Conservation (phyloP, 1,284 basidiomycete species). For the Sporisorium scitamineum region DNA sequence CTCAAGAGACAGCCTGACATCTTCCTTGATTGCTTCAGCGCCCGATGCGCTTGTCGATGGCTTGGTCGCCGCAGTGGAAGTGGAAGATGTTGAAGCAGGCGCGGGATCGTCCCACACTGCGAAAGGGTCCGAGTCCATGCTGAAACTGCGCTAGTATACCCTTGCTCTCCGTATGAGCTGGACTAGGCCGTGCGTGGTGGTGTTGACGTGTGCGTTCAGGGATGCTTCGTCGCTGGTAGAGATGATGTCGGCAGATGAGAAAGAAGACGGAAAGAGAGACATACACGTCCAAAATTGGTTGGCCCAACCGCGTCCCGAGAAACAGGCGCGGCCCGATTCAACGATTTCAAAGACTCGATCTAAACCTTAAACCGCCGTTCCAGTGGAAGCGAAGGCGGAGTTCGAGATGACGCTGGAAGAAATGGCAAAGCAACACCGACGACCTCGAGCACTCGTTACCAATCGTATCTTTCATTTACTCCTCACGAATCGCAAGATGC, state of each 20-base stretch:
- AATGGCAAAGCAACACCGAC: neutral
- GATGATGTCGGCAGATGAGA: neutral
- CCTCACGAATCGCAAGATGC: conserved; percentile 1
- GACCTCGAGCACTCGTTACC: no score
- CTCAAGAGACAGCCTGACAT: conserved; percentile 23
- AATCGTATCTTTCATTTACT: neutral
- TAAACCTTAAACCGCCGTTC: neutral
- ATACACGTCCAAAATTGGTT: conserved; percentile 1
- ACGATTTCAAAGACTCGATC: neutral
- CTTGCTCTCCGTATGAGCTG: neutral
- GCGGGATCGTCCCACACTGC: conserved; percentile 46
- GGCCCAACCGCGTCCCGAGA: conserved; percentile 36
- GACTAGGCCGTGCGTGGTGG: neutral
- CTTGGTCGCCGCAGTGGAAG: conserved; percentile 2
- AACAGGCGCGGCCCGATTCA: conserved; percentile 4
- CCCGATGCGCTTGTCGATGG: neutral
- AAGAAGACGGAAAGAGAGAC: neutral
- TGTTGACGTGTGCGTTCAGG: neutral
- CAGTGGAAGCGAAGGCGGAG: neutral
- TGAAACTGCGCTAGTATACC: no score
- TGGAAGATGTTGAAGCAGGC: conserved; percentile 12
- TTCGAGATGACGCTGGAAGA: conserved; percentile 13
- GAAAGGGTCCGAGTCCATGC: conserved; percentile 50
- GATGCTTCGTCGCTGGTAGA: neutral
- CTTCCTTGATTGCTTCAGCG: neutral